Evolutionary conservation across 768 basidiomycete species (phyloP).

Genomic region (Tylopilus balloui): DNA sequence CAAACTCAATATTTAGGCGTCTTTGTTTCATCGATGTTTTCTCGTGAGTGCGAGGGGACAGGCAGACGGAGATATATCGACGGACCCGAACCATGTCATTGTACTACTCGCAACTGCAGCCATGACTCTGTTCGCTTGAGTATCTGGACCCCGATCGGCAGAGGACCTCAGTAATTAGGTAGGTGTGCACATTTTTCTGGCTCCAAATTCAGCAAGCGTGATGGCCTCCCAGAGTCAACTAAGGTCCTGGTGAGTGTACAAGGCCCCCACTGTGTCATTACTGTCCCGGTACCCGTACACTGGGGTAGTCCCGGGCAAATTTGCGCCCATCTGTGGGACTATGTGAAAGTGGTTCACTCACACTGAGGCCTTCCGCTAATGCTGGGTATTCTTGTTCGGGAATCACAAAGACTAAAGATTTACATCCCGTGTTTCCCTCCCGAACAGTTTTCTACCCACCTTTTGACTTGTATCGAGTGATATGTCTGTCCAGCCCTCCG

Average conservation of each 20-base stretch:
- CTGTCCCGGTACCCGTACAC: neutral
- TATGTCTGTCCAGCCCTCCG: too few relatives aligned
- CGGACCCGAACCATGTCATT: slow-evolving; percentile 25
- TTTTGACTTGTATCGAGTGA: too few relatives aligned
- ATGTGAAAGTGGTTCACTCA: too few relatives aligned
- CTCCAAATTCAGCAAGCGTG: neutral
- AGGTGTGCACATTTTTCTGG: neutral
- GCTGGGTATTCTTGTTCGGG: too few relatives aligned
- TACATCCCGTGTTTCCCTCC: too few relatives aligned
- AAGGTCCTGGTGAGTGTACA: too few relatives aligned
- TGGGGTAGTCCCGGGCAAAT: neutral
- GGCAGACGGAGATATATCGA: slow-evolving; percentile 17
- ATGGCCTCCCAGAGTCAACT: too few relatives aligned
- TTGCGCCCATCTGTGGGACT: too few relatives aligned
- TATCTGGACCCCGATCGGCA: neutral
- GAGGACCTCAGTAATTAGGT: neutral
- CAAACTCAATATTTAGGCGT: slow-evolving; percentile 88
- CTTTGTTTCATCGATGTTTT: neutral
- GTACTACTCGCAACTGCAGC: slow-evolving; percentile 26
- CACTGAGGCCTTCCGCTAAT: too few relatives aligned
- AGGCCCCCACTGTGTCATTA: neutral
- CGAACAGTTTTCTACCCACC: too few relatives aligned
- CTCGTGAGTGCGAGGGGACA: slow-evolving; percentile 6
- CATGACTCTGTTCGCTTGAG: slow-evolving; percentile 3
- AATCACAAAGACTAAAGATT: too few relatives aligned